Conservation (phyloP, 164 flowering plant species). For the Dillenia turbinata region DNA sequence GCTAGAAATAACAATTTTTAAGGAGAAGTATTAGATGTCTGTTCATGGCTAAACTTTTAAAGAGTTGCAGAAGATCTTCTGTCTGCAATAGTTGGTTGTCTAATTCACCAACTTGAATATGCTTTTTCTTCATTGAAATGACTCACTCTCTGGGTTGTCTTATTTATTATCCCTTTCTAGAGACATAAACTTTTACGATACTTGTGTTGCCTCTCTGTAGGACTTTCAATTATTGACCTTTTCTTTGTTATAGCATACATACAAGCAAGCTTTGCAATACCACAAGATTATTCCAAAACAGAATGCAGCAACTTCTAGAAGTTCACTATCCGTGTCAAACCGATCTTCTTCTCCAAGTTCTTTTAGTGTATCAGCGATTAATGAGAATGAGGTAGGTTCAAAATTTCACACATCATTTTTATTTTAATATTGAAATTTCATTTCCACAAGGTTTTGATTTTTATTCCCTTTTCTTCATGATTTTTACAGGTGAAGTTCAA, state of each 20-base stretch:
- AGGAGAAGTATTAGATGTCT: too few species aligned
- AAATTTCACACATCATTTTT: not conserved
- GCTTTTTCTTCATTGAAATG: too few species aligned
- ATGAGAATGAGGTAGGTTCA: slow-evolving; percentile 80
- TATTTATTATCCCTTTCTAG: too few species aligned
- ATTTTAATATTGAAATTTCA: not conserved
- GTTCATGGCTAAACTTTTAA: too few species aligned
- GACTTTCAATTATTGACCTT: slow-evolving; percentile 1
- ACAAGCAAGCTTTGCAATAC: slow-evolving; percentile 89
- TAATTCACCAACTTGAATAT: too few species aligned
- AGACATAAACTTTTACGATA: too few species aligned
- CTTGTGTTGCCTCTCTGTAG: too few species aligned
- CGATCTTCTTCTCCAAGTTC: slow-evolving; percentile 92
- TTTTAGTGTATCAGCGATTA: slow-evolving; percentile 51
- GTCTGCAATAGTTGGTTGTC: too few species aligned
- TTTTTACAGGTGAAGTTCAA: slow-evolving; percentile 79
- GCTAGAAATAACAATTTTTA: too few species aligned
- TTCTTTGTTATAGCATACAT: slow-evolving; percentile 45
- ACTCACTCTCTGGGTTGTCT: too few species aligned
- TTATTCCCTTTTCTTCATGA: not conserved
- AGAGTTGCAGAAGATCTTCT: too few species aligned
- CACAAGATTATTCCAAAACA: slow-evolving; percentile 75
- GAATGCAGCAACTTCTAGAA: slow-evolving; percentile 46
- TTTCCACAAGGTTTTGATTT: not conserved
- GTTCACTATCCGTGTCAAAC: slow-evolving; percentile 55